Conservation (phyloP, 768 basidiomycete species). For the Bullera alba region DNA sequence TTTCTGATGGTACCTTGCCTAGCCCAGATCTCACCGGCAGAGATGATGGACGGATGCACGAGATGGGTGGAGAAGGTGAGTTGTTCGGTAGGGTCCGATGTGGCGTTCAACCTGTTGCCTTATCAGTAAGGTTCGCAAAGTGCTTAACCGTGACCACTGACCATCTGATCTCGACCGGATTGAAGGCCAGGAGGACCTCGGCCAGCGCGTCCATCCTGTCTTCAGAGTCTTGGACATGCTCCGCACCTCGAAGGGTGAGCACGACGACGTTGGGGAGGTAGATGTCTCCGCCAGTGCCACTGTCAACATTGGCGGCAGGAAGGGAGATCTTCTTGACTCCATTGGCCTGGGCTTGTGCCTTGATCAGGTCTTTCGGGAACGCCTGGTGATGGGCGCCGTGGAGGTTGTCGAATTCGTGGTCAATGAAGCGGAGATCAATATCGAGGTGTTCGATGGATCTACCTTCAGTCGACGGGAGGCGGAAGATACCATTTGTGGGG, state of each 20-base stretch:
- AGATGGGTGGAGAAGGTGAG: slow-evolving; percentile 32
- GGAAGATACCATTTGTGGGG: slow-evolving; percentile 26
- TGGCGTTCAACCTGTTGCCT: slow-evolving; percentile 28
- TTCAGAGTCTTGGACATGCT: slow-evolving; percentile 35
- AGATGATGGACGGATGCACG: slow-evolving; percentile 37
- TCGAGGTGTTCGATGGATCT: slow-evolving; percentile 36
- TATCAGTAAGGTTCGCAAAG: slow-evolving; percentile 6
- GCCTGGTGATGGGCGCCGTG: not conserved
- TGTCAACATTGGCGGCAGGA: not conserved
- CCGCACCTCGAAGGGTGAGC: slow-evolving; percentile 34
- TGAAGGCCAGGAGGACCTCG: slow-evolving; percentile 28
- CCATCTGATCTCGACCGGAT: slow-evolving; percentile 35
- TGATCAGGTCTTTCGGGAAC: not conserved
- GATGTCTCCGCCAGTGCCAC: slow-evolving; percentile 2
- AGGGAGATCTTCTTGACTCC: not conserved
- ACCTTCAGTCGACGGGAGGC: slow-evolving; percentile 19
- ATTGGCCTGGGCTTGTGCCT: not conserved
- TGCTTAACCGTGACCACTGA: slow-evolving; percentile 7
- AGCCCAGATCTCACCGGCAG: slow-evolving; percentile 29
- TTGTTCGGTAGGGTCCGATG: slow-evolving; percentile 25
- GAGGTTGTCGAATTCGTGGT: slow-evolving; percentile 4
- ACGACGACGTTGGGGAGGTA: slow-evolving; percentile 22
- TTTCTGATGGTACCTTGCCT: slow-evolving; percentile 19
- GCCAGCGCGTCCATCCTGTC: slow-evolving; percentile 26
- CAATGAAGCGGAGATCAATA: slow-evolving; percentile 36